Evolutionary conservation across 1,284 basidiomycete genomes (phyloP).

Genomic region (Leccinum ambiguum): DNA sequence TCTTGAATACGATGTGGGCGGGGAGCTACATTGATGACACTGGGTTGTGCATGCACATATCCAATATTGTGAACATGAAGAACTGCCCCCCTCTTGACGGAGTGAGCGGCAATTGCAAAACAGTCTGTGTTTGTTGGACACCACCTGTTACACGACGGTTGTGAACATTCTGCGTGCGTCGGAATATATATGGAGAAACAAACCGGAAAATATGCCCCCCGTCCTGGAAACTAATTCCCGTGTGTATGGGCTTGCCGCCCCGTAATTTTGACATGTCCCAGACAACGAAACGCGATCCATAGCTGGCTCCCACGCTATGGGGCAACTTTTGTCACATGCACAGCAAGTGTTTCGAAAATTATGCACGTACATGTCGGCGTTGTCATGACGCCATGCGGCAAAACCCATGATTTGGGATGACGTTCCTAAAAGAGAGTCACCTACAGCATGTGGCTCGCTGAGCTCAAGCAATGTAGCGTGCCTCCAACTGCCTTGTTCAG

Average conservation of each 20-base stretch:
- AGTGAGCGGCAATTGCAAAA: conserved; percentile 69
- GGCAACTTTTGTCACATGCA: conserved; percentile 13
- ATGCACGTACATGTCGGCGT: conserved; percentile 62
- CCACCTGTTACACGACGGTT: conserved; percentile 49
- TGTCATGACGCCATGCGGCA: conserved; percentile 67
- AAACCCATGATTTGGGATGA: conserved; percentile 53
- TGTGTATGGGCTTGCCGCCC: conserved; percentile 66
- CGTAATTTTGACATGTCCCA: conserved; percentile 72
- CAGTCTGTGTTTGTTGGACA: conserved; percentile 71
- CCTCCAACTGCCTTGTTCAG: conserved; percentile 52
- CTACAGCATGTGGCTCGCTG: conserved; percentile 63
- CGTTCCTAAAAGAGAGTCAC: conserved; percentile 48
- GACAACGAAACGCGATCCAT: conserved; percentile 64
- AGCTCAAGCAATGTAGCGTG: conserved; percentile 68
- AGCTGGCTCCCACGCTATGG: conserved; percentile 68
- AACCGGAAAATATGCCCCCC: conserved; percentile 70
- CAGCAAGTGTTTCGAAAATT: background rate
- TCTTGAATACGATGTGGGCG: conserved; percentile 65
- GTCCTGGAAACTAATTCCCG: conserved; percentile 61
- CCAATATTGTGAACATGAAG: conserved; percentile 66
- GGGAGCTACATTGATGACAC: conserved; percentile 52
- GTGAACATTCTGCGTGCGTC: conserved; percentile 10
- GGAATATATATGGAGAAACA: conserved; percentile 13
- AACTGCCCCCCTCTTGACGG: conserved; percentile 57
- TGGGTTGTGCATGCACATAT: conserved; percentile 64